phyloP scores from a whole-genome alignment of 805 yeast species.

The Cyberlindnera americana region DNA sequence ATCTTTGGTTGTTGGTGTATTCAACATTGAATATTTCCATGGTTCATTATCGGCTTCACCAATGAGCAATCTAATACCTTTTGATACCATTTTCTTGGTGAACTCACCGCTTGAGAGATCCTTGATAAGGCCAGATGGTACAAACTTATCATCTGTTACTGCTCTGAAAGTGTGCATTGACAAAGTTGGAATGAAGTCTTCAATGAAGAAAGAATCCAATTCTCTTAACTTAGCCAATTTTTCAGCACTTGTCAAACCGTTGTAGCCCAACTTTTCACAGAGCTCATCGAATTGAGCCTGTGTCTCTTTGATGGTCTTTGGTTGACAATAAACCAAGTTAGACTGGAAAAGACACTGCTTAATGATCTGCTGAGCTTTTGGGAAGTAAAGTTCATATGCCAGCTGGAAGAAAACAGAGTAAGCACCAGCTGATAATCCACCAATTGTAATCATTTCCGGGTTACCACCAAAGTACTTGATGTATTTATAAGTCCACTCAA shows the following conservation, averaged over 20 bases:
- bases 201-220: constrained; percentile 18
- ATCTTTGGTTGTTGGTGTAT: constrained; percentile 29
- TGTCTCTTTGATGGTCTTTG: constrained; percentile 34
- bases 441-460: constrained; percentile 37
- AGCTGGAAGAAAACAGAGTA: constrained; percentile 40
- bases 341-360: constrained; percentile 36
- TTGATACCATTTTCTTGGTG: constrained; percentile 24
- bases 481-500: constrained; percentile 43
- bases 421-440: constrained; percentile 48
- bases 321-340: constrained; percentile 37
- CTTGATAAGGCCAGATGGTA: constrained; percentile 28
- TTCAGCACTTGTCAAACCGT: constrained; percentile 17
- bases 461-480: constrained; percentile 47
- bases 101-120: constrained; percentile 32
- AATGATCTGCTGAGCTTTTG: constrained; percentile 36
- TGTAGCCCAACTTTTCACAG: constrained; percentile 26
- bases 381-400: constrained; percentile 40
- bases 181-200: constrained; percentile 28
- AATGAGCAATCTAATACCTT: constrained; percentile 25
- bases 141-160: constrained; percentile 37
- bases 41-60: constrained; percentile 37
- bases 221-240: constrained; percentile 24
- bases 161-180: constrained; percentile 36
- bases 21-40: constrained; percentile 29
- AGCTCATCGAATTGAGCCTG: constrained; percentile 37